Base-by-base conservation (phyloP, 345 rosid species). In the Gossypium stocksii region DNA sequence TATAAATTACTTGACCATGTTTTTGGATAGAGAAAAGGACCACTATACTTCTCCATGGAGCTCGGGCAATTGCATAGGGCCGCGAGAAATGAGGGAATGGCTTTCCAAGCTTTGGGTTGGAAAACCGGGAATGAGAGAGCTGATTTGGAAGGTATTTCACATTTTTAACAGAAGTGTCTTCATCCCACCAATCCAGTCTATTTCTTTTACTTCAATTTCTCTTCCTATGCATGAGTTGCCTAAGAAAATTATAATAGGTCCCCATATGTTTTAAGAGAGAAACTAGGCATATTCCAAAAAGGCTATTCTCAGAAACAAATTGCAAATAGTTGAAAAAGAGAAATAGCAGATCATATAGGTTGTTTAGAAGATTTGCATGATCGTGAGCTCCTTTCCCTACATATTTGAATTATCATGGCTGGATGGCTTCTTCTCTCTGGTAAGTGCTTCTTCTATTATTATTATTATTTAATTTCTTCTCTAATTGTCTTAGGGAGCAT, bases 21-120 rank as follows among this genome's bases (percentile, higher is more conserved):
- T 89, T 84, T 85, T 94, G 83, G 95, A 92, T 80, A 79, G 86
- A 83, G 93, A 90, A 56, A 94, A 83, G 77, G 97, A 94, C 82
- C 97, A 94, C 81, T 94, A 90, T 75, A 94, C 77, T 74, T 87
- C 85, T 80, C 91, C 91, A 60, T 94, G 98, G 98, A 87, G 89
- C 82, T 76, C 87, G 57, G 92, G 97, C 29, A 92, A 90, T 78
- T 87, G 93, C 83, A 90, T 92, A 17, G 98, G 97, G 71, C 97
- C 88, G 64, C 87, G 98, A 79, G 97, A 94, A 86, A 88, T 94
- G 97, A 90, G 98, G 75, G 90, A 83, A 27, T 94, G 98, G 98
- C 76, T 94, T 77, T 86, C 76, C 69, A 90, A 82, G 82, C 97
- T 94, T 74, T 94, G 98, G 98, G 74, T 80, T 75, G 73, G 80